phyloP scores from a whole-genome alignment of 2,329 filamentous ascomycete species.

The Neophaeococcomyces mojaviensis region DNA sequence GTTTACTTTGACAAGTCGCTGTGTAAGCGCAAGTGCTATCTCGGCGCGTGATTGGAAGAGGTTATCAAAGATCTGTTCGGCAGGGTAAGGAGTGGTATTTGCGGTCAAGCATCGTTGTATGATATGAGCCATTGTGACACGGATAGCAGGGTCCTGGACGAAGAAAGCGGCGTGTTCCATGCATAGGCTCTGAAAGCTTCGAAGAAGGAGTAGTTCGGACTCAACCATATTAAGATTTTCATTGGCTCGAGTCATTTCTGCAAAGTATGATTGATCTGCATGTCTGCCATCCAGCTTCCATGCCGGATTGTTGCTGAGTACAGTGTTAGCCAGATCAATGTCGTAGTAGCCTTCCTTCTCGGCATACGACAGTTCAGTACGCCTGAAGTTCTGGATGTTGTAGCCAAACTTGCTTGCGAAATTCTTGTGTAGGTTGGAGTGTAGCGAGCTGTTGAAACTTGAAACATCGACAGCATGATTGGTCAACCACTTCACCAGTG shows the following conservation, averaged over 20 bases:
- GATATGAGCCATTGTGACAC: slow-evolving; percentile 65
- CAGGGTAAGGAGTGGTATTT: slow-evolving; percentile 64
- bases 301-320: slow-evolving; percentile 68
- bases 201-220: slow-evolving; percentile 68
- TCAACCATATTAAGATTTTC: slow-evolving; percentile 86
- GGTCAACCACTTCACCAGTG: slow-evolving; percentile 70
- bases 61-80: slow-evolving; percentile 73
- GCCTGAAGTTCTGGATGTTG: slow-evolving; percentile 70
- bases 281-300: slow-evolving; percentile 63
- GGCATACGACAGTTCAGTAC: slow-evolving; percentile 58
- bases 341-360: slow-evolving; percentile 76
- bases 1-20: slow-evolving; percentile 60
- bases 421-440: slow-evolving; percentile 77
- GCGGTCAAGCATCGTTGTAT: slow-evolving; percentile 69
- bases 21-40: slow-evolving; percentile 72
- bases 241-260: slow-evolving; percentile 81
- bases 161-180: slow-evolving; percentile 70
- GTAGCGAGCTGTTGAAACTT: slow-evolving; percentile 79
- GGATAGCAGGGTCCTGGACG: slow-evolving; percentile 46
- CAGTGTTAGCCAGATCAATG: slow-evolving; percentile 62
- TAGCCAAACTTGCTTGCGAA: slow-evolving; percentile 73
- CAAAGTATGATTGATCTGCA: slow-evolving; percentile 47
- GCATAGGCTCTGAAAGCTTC: slow-evolving; percentile 82
- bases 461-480: slow-evolving; percentile 71
- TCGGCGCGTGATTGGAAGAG: slow-evolving; percentile 70